Evolutionary conservation across 345 rosid species (phyloP).

Genomic region (Eutrema yunnanense): DNA sequence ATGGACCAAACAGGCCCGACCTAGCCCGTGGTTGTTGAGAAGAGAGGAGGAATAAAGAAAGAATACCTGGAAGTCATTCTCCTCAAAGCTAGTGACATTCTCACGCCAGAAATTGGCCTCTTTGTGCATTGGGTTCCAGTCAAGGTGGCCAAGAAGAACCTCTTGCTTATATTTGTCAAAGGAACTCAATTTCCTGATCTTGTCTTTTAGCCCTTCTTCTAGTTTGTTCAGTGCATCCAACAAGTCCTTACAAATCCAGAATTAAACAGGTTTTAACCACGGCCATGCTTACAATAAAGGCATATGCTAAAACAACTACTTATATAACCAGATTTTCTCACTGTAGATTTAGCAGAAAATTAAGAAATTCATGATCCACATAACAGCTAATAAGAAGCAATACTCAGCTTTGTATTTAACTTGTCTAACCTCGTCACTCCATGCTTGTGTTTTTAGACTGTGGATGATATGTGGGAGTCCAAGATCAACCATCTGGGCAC

Average conservation of each 20-base stretch:
- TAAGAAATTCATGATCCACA: not conserved
- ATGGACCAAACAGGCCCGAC: not conserved
- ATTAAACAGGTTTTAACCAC: not conserved
- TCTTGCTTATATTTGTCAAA: conserved; percentile 95
- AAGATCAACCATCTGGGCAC: conserved; percentile 95
- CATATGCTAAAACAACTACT: not conserved
- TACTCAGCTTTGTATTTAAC: conserved; percentile 3
- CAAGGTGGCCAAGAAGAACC: conserved; percentile 92
- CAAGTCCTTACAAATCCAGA: conserved; percentile 50
- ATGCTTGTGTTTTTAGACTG: conserved; percentile 87
- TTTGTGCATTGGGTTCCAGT: conserved; percentile 99
- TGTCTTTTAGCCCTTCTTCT: conserved; percentile 77
- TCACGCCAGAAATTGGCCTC: conserved; percentile 94
- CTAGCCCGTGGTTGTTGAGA: not conserved
- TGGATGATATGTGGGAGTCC: conserved; percentile 88
- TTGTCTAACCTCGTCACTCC: conserved; percentile 92
- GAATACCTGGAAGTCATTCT: conserved; percentile 89
- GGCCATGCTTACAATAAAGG: not conserved
- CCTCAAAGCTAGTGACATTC: conserved; percentile 74
- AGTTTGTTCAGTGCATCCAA: conserved; percentile 79
- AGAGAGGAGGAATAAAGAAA: not conserved
- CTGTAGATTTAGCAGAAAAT: not conserved
- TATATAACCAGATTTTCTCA: not conserved
- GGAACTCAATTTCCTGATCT: conserved; percentile 83
- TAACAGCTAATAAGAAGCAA: not conserved